Percentiles rank a stretch among this genome's conserved stretches.
These are phyloP conservation scores for Thinopyrum elongatum DNA, from an alignment of 176 grass and related monocot genomes.

Conservation along the genomic window DNA sequence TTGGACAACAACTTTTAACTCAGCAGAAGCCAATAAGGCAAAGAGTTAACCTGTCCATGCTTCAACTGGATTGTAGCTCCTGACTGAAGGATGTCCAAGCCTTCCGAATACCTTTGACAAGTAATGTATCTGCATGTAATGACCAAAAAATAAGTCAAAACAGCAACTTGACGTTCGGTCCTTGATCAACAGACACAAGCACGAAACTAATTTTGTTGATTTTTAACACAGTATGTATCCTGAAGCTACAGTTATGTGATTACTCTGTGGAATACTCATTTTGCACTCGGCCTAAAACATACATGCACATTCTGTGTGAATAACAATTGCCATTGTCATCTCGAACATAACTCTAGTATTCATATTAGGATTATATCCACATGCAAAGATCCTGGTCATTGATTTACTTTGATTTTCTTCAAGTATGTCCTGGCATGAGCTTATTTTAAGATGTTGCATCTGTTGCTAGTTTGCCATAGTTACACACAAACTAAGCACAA, in stretches of 20 bases:
- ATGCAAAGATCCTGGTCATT: constrained; percentile 2
- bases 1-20: constrained; percentile 1
- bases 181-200: background rate
- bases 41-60: constrained; percentile 74
- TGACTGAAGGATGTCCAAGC: constrained; percentile 84
- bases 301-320: background rate
- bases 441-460: constrained; percentile 4
- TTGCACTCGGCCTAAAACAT: background rate
- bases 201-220: background rate
- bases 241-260: constrained; percentile 6
- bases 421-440: background rate
- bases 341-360: background rate
- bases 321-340: background rate
- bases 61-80: constrained; percentile 88
- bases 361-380: background rate
- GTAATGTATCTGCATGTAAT: constrained; percentile 66
- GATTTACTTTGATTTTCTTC: background rate
- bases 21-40: background rate
- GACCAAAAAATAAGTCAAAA: constrained; percentile 24
- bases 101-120: constrained; percentile 74
- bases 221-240: background rate
- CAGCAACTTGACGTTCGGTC: background rate
- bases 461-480: background rate
- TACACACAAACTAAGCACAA: background rate
- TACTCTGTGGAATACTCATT: background rate